These are phyloP conservation scores for Lactuca sativa DNA, from an alignment of 129 eudicot genomes.

Conservation along the genomic window DNA sequence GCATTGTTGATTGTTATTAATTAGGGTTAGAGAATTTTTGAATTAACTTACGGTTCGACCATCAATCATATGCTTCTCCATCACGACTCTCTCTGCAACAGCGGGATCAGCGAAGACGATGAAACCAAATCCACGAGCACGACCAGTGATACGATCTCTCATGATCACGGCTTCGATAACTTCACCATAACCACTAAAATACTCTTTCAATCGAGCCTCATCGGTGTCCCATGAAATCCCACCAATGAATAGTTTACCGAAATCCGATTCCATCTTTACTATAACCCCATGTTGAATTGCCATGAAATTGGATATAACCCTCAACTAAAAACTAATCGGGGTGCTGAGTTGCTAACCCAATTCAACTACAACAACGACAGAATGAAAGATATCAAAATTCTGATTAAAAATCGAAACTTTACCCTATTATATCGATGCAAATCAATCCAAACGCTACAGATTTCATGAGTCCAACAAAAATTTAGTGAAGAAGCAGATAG, in stretches of 20 bases:
- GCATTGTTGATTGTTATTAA: background rate
- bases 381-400: conserved; percentile 4
- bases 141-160: conserved; percentile 81
- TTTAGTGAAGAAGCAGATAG: background rate
- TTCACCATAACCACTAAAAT: conserved; percentile 67
- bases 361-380: conserved; percentile 27
- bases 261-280: conserved; percentile 61
- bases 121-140: conserved; percentile 92
- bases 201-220: conserved; percentile 69
- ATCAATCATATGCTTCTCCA: conserved; percentile 84
- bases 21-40: background rate
- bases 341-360: conserved; percentile 15
- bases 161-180: conserved; percentile 83
- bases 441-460: conserved; percentile 13
- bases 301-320: conserved; percentile 24
- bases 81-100: conserved; percentile 78
- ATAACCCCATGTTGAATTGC: conserved; percentile 35
- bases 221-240: conserved; percentile 95
- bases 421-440: background rate
- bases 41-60: conserved; percentile 71
- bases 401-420: conserved; percentile 19
- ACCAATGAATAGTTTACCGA: conserved; percentile 79
- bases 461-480: conserved; percentile 13
- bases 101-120: conserved; percentile 71
- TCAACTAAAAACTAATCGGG: conserved; percentile 14